phyloP scores from a whole-genome alignment of 352 stramenopile species.

The Phytophthora tubulina region DNA sequence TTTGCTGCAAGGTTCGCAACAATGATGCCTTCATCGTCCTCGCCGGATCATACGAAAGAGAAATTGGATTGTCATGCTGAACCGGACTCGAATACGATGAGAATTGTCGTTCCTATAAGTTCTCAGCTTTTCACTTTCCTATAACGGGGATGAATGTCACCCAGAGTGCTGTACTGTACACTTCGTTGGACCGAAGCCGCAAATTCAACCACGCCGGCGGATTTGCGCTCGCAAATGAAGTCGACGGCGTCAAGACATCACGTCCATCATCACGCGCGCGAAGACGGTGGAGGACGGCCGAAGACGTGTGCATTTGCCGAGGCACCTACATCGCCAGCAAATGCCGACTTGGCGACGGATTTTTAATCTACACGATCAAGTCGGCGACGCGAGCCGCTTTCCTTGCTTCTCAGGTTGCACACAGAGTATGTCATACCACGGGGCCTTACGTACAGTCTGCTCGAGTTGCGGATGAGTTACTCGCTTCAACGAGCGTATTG shows the following conservation, averaged over 20 bases:
- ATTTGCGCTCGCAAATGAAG: slow-evolving; percentile 5
- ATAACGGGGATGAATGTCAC: too few relatives aligned
- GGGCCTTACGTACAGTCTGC: too few relatives aligned
- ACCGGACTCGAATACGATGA: too few relatives aligned
- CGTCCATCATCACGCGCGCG: background rate
- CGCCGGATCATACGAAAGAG: too few relatives aligned
- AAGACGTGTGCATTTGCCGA: too few relatives aligned
- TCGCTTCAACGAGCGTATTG: slow-evolving; percentile 2
- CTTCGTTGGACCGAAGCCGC: background rate
- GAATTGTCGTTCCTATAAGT: too few relatives aligned
- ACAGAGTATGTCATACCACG: background rate
- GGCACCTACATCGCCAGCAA: background rate
- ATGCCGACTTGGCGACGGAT: background rate
- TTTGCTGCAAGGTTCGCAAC: too few relatives aligned
- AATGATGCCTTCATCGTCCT: too few relatives aligned
- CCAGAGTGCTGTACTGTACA: too few relatives aligned
- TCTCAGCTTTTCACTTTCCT: too few relatives aligned
- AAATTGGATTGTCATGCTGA: too few relatives aligned
- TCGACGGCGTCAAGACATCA: slow-evolving; percentile 21
- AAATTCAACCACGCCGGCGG: background rate
- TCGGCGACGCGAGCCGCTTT: background rate
- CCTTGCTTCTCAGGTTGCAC: background rate
- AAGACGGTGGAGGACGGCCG: background rate
- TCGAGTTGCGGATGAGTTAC: background rate
- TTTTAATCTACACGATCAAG: slow-evolving; percentile 1